Percentiles rank a stretch among this genome's conserved stretches.
These are phyloP conservation scores for Cladophialophora psammophila DNA, from an alignment of 2,329 filamentous ascomycete species.

Conservation along the genomic window DNA sequence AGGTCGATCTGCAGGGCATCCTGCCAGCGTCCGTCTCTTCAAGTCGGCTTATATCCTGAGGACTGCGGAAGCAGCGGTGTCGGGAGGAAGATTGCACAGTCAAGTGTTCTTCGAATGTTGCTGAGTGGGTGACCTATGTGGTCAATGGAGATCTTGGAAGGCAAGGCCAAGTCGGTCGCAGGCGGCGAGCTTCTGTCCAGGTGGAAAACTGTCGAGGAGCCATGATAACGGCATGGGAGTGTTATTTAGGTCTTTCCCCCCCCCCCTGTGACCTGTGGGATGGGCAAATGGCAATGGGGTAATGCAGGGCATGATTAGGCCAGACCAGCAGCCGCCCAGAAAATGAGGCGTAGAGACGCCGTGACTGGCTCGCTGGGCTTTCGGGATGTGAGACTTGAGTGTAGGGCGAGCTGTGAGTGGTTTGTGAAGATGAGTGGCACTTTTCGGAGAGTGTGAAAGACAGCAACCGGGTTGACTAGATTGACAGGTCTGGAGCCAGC, in stretches of 20 bases:
- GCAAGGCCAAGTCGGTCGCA: slow-evolving; percentile 28
- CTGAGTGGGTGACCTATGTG: slow-evolving; percentile 14
- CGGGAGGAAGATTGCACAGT: slow-evolving; percentile 28
- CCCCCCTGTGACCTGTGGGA: background rate
- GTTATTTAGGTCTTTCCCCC: slow-evolving; percentile 17
- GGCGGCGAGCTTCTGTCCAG: slow-evolving; percentile 21
- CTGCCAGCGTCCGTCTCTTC: slow-evolving; percentile 8
- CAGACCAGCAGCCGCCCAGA: slow-evolving; percentile 29
- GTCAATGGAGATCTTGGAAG: slow-evolving; percentile 10
- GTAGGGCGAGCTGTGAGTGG: slow-evolving; percentile 17
- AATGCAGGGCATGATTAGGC: slow-evolving; percentile 18
- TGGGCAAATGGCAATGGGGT: slow-evolving; percentile 10
- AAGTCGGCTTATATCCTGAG: background rate
- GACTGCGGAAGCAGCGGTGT: background rate
- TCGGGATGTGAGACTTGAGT: background rate
- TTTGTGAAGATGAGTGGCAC: slow-evolving; percentile 13
- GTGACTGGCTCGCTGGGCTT: slow-evolving; percentile 28
- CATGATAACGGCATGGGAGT: slow-evolving; percentile 17
- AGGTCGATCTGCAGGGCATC: slow-evolving; percentile 33
- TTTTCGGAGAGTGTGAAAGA: slow-evolving; percentile 8
- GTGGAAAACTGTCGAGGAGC: slow-evolving; percentile 21
- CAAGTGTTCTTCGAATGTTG: slow-evolving; percentile 30
- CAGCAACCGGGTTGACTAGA: background rate
- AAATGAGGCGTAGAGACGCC: slow-evolving; percentile 26
- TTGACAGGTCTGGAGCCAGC: background rate